Base-by-base conservation (phyloP, 148 eudicot genomes). In the Fagopyrum esculentum region DNA sequence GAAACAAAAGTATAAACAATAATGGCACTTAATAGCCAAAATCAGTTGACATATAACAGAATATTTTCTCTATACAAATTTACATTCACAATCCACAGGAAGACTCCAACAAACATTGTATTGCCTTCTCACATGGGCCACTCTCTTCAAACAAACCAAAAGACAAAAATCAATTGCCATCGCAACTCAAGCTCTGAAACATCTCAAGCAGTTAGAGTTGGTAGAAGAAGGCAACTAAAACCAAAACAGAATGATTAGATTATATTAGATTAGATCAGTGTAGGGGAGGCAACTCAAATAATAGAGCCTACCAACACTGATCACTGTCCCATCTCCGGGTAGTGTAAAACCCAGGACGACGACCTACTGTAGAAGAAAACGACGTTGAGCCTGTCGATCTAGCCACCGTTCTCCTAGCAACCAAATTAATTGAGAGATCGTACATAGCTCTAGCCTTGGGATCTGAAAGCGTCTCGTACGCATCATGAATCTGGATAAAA, bases 281-380 rank as follows among this genome's bases (percentile, higher is more conserved):
- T 2, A 1, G 40, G 0, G 3, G 11, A 59, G 40, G 30, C 40
- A 11, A 11, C 2, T 11, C 69, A 12, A 16, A 45, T 10, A 16
- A 45, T 10, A 51, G 49, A 50, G 16, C 10, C 82, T 81, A 88
- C 91, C 91, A 88, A 52, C 91, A 88, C 81, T 88, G 91, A 69
- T 88, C 91, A 74, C 89, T 88, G 59, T 88, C 91, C 91, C 91
- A 88, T 46, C 83, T 75, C 10, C 91, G 84, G 76, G 83, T 77
- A 26, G 75, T 59, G 55, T 88, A 76, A 79, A 77, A 88, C 78
- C 86, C 83, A 17, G 73, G 50, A 57, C 78, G 56, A 51, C 69
- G 43, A 63, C 77, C 56, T 43, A 30, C 45, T 71, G 78, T n/a
- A 46, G 30, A 4, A 19, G 51, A 15, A 46, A 52, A 10, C 69